phyloP scores from a whole-genome alignment of 2,329 filamentous ascomycete genomes.

The Cytospora leucostoma region DNA sequence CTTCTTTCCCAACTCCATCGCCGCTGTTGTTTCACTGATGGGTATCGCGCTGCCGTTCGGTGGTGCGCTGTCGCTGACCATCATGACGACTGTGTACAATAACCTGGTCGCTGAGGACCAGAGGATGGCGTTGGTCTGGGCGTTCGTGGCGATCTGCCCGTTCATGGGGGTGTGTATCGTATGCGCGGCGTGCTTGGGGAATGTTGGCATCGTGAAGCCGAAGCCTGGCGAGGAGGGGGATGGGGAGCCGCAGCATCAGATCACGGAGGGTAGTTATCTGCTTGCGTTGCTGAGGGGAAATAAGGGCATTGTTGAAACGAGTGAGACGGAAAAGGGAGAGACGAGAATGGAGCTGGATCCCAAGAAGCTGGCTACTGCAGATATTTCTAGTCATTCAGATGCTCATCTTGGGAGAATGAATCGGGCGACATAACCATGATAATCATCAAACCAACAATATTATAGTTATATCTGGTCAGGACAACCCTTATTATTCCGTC shows the following conservation, averaged over 20 bases:
- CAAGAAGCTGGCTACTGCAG: conserved; percentile 2
- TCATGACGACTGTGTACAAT: conserved; percentile 71
- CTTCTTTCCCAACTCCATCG: conserved; percentile 59
- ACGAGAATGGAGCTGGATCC: not conserved
- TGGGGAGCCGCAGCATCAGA: conserved; percentile 14
- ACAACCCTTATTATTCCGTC: too few species aligned
- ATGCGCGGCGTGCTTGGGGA: conserved; percentile 35
- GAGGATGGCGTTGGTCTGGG: conserved; percentile 59
- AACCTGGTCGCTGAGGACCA: conserved; percentile 42
- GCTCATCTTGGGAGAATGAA: not conserved
- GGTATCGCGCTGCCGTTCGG: conserved; percentile 63
- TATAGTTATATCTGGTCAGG: too few species aligned
- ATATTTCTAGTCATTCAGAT: not conserved
- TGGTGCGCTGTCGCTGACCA: conserved; percentile 63
- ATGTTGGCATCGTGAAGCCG: conserved; percentile 36
- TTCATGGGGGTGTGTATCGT: conserved; percentile 48
- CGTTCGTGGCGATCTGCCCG: conserved; percentile 62
- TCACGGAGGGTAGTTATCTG: conserved; percentile 15
- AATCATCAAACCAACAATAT: too few species aligned
- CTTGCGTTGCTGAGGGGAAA: conserved; percentile 8
- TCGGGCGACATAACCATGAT: not conserved
- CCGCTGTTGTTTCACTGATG: conserved; percentile 61
- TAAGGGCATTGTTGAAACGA: not conserved
- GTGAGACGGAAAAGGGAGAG: not conserved
- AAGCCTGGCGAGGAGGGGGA: conserved; percentile 12